Conservation (phyloP, 805 yeast genomes). For the Candida ponderosae region DNA sequence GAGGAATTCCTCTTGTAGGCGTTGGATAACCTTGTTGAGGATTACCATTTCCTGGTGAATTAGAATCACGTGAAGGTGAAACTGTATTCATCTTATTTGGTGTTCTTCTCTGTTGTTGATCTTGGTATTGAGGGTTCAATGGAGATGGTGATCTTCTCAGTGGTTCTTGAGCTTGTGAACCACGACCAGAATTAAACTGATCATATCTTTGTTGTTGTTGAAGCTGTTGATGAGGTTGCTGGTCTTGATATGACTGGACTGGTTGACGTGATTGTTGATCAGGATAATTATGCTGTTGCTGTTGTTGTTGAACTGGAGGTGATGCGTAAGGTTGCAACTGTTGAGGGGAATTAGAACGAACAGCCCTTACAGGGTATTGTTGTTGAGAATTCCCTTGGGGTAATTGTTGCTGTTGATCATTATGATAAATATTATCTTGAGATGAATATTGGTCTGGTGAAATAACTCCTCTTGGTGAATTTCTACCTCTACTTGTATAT, state of each 20-base stretch:
- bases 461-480: neutral
- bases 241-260: neutral
- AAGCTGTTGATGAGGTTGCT: neutral
- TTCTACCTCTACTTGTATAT: neutral
- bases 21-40: neutral
- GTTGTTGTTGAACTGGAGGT: constrained; percentile 1
- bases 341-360: too few relatives aligned
- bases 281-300: neutral
- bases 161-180: neutral
- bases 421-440: neutral
- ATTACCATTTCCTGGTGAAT: neutral
- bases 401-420: neutral
- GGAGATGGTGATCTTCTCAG: neutral
- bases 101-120: neutral
- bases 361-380: too few relatives aligned
- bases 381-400: neutral
- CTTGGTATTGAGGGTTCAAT: neutral
- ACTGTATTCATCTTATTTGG: constrained; percentile 2
- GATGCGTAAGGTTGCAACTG: too few relatives aligned
- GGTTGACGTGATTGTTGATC: neutral
- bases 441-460: neutral
- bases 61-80: neutral
- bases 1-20: neutral
- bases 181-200: neutral
- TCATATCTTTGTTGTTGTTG: constrained; percentile 1